phyloP scores from a whole-genome alignment of 148 eudicot genomes.

The Fagopyrum esculentum region DNA sequence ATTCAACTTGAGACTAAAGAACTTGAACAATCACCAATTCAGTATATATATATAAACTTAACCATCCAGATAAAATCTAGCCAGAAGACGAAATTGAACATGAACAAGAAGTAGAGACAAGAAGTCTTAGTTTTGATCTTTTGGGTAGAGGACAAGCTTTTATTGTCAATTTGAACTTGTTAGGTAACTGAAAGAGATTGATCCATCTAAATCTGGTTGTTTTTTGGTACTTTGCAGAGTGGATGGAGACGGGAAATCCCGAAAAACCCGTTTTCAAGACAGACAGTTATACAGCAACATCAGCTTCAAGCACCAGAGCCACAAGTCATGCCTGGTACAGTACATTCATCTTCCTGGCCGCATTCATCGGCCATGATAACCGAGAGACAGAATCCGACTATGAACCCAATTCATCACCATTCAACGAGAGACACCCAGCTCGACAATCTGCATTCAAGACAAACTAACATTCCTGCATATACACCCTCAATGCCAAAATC shows the following conservation, averaged over 20 bases:
- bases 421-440: neutral
- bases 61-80: neutral
- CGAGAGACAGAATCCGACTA: neutral
- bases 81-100: neutral
- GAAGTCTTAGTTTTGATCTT: neutral
- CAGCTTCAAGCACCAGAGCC: neutral
- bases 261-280: conserved; percentile 69
- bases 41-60: neutral
- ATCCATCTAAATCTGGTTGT: neutral
- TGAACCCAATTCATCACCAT: neutral
- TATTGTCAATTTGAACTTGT: neutral
- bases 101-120: no score
- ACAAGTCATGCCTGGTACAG: neutral
- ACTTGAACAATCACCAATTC: neutral
- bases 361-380: neutral
- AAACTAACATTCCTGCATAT: neutral
- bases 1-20: no score
- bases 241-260: conserved; percentile 44
- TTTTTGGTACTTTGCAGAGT: conserved; percentile 40
- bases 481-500: neutral
- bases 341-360: neutral
- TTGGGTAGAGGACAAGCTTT: neutral
- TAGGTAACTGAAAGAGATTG: conserved; percentile 6
- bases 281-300: conserved; percentile 20
- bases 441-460: neutral